Evolutionary conservation across 495 filamentous ascomycete species (phyloP).

Genomic region (Penicillium antarcticum): DNA sequence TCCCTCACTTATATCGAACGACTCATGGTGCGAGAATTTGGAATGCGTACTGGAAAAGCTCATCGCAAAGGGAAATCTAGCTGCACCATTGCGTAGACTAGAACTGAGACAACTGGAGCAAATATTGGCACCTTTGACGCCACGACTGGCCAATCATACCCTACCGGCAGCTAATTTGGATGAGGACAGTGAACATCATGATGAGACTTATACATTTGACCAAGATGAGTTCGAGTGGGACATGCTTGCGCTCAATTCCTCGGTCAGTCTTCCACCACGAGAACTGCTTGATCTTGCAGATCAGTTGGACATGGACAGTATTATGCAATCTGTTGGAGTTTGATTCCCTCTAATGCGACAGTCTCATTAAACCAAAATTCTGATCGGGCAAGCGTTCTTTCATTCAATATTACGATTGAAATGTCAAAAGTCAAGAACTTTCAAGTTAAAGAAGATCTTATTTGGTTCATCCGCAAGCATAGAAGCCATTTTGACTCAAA

Average conservation of each 20-base stretch:
- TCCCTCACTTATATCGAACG: constrained; percentile 19
- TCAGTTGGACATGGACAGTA: constrained; percentile 30
- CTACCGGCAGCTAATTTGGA: neutral
- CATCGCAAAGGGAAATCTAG: constrained; percentile 24
- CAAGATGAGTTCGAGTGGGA: constrained; percentile 30
- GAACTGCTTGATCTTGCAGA: constrained; percentile 29
- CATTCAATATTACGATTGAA: no score
- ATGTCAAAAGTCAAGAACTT: no score
- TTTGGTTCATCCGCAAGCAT: no score
- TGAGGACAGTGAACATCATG: constrained; percentile 4
- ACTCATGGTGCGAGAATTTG: constrained; percentile 25
- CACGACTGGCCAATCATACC: constrained; percentile 2
- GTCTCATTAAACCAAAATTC: neutral
- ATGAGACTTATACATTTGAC: constrained; percentile 16
- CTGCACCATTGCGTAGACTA: constrained; percentile 20
- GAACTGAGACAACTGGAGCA: constrained; percentile 27
- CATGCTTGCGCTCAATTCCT: constrained; percentile 21
- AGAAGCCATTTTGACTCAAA: neutral
- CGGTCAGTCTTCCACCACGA: constrained; percentile 23
- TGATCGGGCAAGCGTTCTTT: no score
- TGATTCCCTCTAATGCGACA: neutral
- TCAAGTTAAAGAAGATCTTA: no score
- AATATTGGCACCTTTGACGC: constrained; percentile 27
- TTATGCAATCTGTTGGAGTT: constrained; percentile 23
- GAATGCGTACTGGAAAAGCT: constrained; percentile 25